Evolutionary conservation across 257 asterid genomes (phyloP).

Genomic region (Anisodus tanguticus): DNA sequence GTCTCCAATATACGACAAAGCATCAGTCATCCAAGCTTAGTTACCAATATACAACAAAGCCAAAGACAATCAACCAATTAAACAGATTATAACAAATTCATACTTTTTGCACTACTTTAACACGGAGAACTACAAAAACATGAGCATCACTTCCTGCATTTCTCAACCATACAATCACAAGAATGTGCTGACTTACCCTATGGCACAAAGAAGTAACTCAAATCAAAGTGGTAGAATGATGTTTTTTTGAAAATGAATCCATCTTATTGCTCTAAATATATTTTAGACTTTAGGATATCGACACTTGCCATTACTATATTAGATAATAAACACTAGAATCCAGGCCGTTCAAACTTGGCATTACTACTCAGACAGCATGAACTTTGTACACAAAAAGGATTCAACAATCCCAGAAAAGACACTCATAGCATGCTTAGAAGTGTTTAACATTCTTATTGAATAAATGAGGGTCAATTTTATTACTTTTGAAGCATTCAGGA

Average conservation of each 20-base stretch:
- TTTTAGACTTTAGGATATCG: neutral
- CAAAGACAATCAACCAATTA: neutral
- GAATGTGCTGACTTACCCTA: neutral
- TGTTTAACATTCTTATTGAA: neutral
- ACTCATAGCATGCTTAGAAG: neutral
- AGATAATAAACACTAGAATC: neutral
- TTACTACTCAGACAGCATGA: neutral
- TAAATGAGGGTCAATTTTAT: neutral
- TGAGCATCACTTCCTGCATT: neutral
- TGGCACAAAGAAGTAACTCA: neutral
- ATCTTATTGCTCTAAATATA: neutral
- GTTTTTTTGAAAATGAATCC: neutral
- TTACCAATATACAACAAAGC: neutral
- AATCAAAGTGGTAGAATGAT: slow-evolving; percentile 20
- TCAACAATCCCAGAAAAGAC: neutral
- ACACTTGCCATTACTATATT: neutral
- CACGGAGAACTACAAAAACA: neutral
- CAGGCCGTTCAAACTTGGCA: neutral
- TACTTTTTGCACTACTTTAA: neutral
- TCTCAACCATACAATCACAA: neutral
- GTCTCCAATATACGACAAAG: neutral
- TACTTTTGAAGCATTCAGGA: neutral
- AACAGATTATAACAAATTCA: neutral
- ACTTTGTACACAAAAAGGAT: neutral
- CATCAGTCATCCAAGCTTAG: neutral